Conservation (phyloP, 352 stramenopile genomes). For the Phytopythium chamaehyphon region DNA sequence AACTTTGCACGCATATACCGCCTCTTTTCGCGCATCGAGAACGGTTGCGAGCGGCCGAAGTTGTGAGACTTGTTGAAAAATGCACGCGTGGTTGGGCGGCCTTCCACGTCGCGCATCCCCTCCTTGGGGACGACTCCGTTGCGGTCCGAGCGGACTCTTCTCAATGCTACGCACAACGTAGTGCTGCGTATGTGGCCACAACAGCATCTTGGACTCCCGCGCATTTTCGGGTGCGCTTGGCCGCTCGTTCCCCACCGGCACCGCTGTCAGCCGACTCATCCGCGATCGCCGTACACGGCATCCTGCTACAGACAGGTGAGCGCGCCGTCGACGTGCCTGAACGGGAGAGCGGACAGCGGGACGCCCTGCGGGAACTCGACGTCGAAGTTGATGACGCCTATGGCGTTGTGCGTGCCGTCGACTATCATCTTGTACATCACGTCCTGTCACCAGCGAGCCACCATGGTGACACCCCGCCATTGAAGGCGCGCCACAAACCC, state of each 20-base stretch:
- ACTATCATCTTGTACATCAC: constrained; percentile 85
- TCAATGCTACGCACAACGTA: constrained; percentile 79
- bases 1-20: constrained; percentile 98
- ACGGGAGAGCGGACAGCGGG: no score
- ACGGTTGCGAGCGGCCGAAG: constrained; percentile 82
- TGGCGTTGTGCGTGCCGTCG: constrained; percentile 59
- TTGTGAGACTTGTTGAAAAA: neutral
- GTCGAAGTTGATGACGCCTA: constrained; percentile 78
- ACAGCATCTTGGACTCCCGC: no score
- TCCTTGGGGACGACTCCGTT: constrained; percentile 40
- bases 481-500: neutral
- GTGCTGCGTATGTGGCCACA: no score
- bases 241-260: no score
- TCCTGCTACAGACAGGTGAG: constrained; percentile 20
- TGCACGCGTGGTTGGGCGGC: neutral
- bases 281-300: constrained; percentile 72
- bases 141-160: constrained; percentile 59
- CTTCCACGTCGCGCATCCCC: constrained; percentile 43
- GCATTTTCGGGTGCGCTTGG: no score
- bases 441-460: constrained; percentile 28
- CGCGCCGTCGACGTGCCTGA: no score
- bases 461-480: neutral
- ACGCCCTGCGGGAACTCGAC: constrained; percentile 65
- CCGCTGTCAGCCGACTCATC: constrained; percentile 64
- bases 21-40: constrained; percentile 95